A percentile compares a stretch with the other conserved stretches of the same genome.
Evolutionary conservation across 1,139 yeast species (phyloP).

Genomic region (Yamadazyma triangularis): DNA sequence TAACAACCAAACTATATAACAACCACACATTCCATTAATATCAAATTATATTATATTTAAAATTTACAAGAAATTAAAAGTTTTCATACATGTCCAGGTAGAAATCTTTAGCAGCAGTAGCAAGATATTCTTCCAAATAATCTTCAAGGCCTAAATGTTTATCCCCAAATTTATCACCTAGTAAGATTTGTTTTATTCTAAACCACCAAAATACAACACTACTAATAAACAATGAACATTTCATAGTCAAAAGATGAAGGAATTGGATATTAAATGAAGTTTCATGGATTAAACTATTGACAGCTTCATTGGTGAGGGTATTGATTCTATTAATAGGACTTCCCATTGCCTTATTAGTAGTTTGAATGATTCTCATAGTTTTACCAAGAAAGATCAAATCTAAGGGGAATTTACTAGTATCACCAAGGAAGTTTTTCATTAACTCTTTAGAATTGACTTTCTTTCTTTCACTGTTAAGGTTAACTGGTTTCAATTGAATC

Average conservation of each 20-base stretch:
- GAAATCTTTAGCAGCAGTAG: slow-evolving; percentile 35
- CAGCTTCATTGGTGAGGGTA: slow-evolving; percentile 54
- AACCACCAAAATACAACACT: slow-evolving; percentile 38
- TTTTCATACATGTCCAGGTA: slow-evolving; percentile 27
- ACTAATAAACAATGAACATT: slow-evolving; percentile 36
- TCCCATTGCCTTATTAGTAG: slow-evolving; percentile 59
- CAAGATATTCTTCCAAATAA: slow-evolving; percentile 40
- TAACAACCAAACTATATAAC: neutral
- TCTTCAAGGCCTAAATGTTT: slow-evolving; percentile 44
- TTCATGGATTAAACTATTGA: slow-evolving; percentile 17
- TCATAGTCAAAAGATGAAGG: slow-evolving; percentile 26
- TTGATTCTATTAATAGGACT: slow-evolving; percentile 72
- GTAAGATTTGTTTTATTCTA: slow-evolving; percentile 35
- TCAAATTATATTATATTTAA: too few species aligned
- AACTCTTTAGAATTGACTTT: slow-evolving; percentile 9
- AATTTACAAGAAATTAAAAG: slow-evolving; percentile 1
- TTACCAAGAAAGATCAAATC: slow-evolving; percentile 63
- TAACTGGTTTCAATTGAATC: slow-evolving; percentile 47
- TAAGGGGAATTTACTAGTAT: slow-evolving; percentile 62
- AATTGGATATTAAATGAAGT: slow-evolving; percentile 16
- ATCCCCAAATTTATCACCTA: slow-evolving; percentile 28
- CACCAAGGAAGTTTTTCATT: slow-evolving; percentile 44
- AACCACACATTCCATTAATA: too few species aligned
- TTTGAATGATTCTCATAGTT: slow-evolving; percentile 72
- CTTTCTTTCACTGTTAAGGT: slow-evolving; percentile 16